phyloP scores from a whole-genome alignment of 176 grass and related monocot species.

The Thinopyrum elongatum region DNA sequence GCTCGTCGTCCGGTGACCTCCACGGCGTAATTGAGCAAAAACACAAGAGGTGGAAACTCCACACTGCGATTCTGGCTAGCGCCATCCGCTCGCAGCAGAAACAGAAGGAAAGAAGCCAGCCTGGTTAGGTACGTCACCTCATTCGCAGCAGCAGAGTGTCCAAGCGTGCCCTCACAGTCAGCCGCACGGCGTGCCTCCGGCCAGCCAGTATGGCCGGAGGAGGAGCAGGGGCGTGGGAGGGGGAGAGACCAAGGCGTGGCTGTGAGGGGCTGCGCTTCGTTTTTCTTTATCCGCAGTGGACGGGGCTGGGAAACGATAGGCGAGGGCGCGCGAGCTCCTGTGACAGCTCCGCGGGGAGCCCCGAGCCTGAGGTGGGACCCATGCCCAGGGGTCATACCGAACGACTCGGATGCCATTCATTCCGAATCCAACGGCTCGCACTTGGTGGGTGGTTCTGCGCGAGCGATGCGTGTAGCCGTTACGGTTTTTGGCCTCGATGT shows the following conservation, averaged over 20 bases:
- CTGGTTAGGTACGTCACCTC: not conserved
- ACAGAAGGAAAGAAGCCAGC: not conserved
- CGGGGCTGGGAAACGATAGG: not conserved
- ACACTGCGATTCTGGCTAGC: not conserved
- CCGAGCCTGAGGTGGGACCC: too few species aligned
- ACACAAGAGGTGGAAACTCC: not conserved
- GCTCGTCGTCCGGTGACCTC: not conserved
- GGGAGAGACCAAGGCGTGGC: slow-evolving; percentile 15
- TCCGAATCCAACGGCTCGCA: too few species aligned
- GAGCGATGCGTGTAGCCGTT: too few species aligned
- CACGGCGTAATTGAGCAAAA: not conserved
- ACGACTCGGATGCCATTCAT: too few species aligned
- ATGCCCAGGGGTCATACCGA: too few species aligned
- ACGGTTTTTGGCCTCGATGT: too few species aligned
- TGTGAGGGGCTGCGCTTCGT: not conserved
- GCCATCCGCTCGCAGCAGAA: not conserved
- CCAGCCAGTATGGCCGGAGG: slow-evolving; percentile 8
- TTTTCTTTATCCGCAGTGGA: slow-evolving; percentile 16
- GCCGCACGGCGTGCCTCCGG: not conserved
- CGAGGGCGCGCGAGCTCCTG: not conserved
- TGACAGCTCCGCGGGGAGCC: too few species aligned
- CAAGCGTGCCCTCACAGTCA: not conserved
- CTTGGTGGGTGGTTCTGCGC: too few species aligned
- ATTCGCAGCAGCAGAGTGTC: not conserved
- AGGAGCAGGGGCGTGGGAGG: not conserved